Conservation (phyloP, 1,139 yeast species). For the Blastobotrys indianensis region DNA sequence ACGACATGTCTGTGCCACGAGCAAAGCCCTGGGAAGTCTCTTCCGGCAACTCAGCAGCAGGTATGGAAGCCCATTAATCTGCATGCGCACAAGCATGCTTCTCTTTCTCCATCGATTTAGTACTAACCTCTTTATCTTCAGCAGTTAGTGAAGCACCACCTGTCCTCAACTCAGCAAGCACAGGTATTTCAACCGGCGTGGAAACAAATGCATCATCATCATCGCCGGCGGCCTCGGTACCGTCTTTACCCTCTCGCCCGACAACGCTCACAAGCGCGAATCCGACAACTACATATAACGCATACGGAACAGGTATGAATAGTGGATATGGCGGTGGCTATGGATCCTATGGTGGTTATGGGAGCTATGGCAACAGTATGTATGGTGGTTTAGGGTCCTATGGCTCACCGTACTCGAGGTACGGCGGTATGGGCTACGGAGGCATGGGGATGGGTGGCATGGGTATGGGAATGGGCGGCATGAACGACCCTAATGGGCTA, state of each 20-base stretch:
- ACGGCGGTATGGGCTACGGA: constrained; percentile 22
- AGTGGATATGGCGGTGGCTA: constrained; percentile 15
- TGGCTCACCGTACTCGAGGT: constrained; percentile 16
- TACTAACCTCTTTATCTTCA: constrained; percentile 18
- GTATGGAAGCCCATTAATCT: constrained; percentile 28
- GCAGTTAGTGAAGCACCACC: constrained; percentile 18
- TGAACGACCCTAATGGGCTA: constrained; percentile 28
- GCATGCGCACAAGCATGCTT: constrained; percentile 25
- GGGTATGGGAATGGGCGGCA: constrained; percentile 19
- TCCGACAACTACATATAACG: constrained; percentile 19
- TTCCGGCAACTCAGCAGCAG: constrained; percentile 36
- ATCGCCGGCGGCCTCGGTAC: constrained; percentile 20
- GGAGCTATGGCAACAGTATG: constrained; percentile 20
- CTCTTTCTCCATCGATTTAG: constrained; percentile 20
- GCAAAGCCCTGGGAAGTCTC: constrained; percentile 76
- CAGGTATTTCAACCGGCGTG: constrained; percentile 8
- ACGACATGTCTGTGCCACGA: constrained; percentile 44
- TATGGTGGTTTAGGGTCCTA: constrained; percentile 25
- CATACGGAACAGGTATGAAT: constrained; percentile 6
- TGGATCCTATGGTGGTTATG: constrained; percentile 19
- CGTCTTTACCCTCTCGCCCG: constrained; percentile 29
- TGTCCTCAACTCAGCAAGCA: constrained; percentile 14
- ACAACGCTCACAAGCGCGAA: constrained; percentile 19
- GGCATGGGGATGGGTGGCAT: constrained; percentile 26
- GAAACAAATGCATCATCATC: constrained; percentile 5